These are phyloP conservation scores for Phytophthora syringae DNA, from an alignment of 352 stramenopile genomes.

Conservation along the genomic window DNA sequence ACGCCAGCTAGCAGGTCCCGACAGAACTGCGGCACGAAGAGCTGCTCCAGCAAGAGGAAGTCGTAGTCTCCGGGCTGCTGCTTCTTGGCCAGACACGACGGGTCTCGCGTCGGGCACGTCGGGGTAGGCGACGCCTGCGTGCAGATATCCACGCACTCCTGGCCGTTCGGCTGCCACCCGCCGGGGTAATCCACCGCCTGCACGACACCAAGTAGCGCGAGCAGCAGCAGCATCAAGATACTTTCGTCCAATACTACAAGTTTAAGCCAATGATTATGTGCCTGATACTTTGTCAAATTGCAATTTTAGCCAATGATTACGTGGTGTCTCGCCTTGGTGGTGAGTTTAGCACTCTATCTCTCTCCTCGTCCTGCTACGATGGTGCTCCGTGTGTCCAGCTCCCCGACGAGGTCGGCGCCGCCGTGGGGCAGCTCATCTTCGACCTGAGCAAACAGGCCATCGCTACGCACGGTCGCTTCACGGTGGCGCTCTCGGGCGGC, in stretches of 20 bases:
- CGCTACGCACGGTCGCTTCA: conserved; percentile 66
- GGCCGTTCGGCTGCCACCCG: conserved; percentile 35
- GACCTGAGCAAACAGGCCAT: conserved; percentile 75
- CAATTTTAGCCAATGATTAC: no score
- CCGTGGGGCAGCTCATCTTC: conserved; percentile 69
- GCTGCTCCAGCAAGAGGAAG: conserved; percentile 59
- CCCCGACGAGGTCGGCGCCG: conserved; percentile 64
- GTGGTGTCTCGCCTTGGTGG: no score
- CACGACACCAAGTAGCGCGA: conserved; percentile 5
- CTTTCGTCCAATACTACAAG: no score
- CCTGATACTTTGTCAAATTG: no score
- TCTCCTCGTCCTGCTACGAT: no score
- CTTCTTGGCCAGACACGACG: conserved; percentile 45
- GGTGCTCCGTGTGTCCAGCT: conserved; percentile 63
- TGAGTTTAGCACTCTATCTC: no score
- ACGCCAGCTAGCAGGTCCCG: conserved; percentile 54
- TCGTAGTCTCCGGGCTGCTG: conserved; percentile 55
- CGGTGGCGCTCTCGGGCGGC: conserved; percentile 87
- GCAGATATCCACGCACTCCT: conserved; percentile 61
- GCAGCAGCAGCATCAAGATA: not conserved
- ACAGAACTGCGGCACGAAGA: conserved; percentile 67
- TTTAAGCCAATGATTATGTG: no score
- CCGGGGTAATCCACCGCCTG: conserved; percentile 47
- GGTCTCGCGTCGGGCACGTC: conserved; percentile 40
- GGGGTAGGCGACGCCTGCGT: conserved; percentile 13